Conservation (phyloP, 331 rosid genomes). For the Dryas integrifolia region DNA sequence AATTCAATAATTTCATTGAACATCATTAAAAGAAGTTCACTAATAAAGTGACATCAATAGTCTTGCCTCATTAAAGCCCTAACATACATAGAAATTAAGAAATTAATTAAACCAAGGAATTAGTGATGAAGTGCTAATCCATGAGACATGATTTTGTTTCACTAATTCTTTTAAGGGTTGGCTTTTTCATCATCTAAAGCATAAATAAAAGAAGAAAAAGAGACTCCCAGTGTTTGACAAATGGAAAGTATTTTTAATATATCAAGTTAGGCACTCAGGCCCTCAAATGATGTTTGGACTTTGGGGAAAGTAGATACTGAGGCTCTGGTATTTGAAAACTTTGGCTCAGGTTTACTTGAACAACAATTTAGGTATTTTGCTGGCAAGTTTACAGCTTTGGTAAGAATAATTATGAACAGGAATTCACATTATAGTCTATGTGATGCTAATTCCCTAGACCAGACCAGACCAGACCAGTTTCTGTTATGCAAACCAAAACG, state of each 20-base stretch:
- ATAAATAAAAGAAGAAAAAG: conserved; percentile 24
- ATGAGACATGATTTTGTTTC: conserved; percentile 36
- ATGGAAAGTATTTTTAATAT: not conserved
- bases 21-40: conserved; percentile 65
- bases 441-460: not conserved
- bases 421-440: not conserved
- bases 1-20: conserved; percentile 52
- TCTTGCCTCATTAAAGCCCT: conserved; percentile 38
- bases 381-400: conserved; percentile 29
- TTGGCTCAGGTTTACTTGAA: conserved; percentile 40
- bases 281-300: conserved; percentile 13
- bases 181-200: conserved; percentile 48
- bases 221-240: conserved; percentile 17
- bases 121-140: conserved; percentile 29
- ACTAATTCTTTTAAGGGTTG: conserved; percentile 33
- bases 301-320: conserved; percentile 31
- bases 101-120: conserved; percentile 12
- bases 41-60: conserved; percentile 46
- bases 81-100: not conserved
- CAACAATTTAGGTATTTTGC: conserved; percentile 40
- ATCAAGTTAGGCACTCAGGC: conserved; percentile 7
- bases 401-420: conserved; percentile 4
- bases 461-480: not conserved
- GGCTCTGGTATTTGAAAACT: conserved; percentile 23
- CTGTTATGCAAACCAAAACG: not conserved